Conservation (phyloP, 805 yeast genomes). For the Candida berthetii region DNA sequence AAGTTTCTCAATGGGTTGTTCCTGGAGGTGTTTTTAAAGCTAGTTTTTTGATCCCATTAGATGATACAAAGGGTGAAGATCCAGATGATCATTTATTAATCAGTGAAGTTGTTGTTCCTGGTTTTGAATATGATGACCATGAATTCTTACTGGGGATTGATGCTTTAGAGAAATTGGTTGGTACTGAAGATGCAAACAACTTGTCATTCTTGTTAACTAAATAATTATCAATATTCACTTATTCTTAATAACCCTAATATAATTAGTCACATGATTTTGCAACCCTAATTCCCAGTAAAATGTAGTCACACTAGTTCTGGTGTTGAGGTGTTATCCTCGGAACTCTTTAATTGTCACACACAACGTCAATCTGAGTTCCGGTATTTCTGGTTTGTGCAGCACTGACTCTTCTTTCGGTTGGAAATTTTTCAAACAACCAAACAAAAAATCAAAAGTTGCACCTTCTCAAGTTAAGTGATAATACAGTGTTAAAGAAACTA, state of each 20-base stretch:
- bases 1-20: slow-evolving; percentile 57
- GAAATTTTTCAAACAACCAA: not conserved
- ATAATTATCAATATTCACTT: not conserved
- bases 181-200: slow-evolving; percentile 27
- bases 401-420: not conserved
- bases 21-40: slow-evolving; percentile 57
- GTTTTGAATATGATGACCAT: slow-evolving; percentile 52
- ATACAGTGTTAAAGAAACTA: slow-evolving; percentile 19
- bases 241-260: not conserved
- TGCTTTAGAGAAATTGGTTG: slow-evolving; percentile 28
- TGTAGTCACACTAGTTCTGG: not conserved
- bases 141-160: slow-evolving; percentile 31
- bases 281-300: too few relatives aligned
- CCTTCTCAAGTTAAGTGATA: not conserved
- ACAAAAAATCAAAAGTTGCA: too few relatives aligned
- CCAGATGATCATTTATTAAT: slow-evolving; percentile 37
- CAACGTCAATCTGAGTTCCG: not conserved
- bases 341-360: not conserved
- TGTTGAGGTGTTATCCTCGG: not conserved
- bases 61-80: slow-evolving; percentile 20
- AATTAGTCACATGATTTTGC: not conserved
- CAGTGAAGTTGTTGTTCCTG: slow-evolving; percentile 58
- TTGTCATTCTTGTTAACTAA: slow-evolving; percentile 31
- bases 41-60: slow-evolving; percentile 38
- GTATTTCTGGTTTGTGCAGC: not conserved